phyloP scores from a whole-genome alignment of 495 filamentous ascomycete species.

The Penicillium psychrofluorescens region DNA sequence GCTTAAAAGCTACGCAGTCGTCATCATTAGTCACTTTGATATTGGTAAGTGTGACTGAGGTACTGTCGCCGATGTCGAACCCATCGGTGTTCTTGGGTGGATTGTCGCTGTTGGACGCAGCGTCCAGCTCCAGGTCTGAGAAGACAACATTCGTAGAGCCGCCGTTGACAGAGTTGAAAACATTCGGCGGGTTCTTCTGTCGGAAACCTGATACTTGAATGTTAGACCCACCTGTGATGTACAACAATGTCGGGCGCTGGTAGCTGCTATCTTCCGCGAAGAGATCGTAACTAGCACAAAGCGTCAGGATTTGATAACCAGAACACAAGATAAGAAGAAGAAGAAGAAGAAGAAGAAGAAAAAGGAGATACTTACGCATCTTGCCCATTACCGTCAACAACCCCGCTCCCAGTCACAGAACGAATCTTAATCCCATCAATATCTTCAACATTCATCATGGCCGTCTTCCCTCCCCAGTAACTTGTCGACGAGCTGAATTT shows the following conservation, averaged over 20 bases:
- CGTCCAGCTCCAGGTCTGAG: constrained; percentile 25
- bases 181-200: constrained; percentile 37
- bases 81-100: constrained; percentile 36
- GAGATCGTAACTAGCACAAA: constrained; percentile 22
- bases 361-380: constrained; percentile 14
- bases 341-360: too few relatives aligned
- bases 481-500: constrained; percentile 27
- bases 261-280: constrained; percentile 31
- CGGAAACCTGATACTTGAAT: constrained; percentile 25
- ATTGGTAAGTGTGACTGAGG: constrained; percentile 27
- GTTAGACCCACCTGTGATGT: constrained; percentile 29
- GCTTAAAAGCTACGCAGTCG: constrained; percentile 42
- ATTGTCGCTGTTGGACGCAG: constrained; percentile 27
- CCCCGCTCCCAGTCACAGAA: constrained; percentile 30
- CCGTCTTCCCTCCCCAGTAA: constrained; percentile 32
- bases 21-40: constrained; percentile 36
- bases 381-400: constrained; percentile 43
- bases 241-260: constrained; percentile 31
- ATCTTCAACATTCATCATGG: constrained; percentile 28
- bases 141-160: constrained; percentile 22
- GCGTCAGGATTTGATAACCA: background rate
- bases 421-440: constrained; percentile 28
- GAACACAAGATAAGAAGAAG: too few relatives aligned
- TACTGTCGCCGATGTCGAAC: constrained; percentile 38
- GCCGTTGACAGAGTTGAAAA: constrained; percentile 34